Conservation (phyloP, 768 basidiomycete genomes). For the Leccinum pellstonianum region DNA sequence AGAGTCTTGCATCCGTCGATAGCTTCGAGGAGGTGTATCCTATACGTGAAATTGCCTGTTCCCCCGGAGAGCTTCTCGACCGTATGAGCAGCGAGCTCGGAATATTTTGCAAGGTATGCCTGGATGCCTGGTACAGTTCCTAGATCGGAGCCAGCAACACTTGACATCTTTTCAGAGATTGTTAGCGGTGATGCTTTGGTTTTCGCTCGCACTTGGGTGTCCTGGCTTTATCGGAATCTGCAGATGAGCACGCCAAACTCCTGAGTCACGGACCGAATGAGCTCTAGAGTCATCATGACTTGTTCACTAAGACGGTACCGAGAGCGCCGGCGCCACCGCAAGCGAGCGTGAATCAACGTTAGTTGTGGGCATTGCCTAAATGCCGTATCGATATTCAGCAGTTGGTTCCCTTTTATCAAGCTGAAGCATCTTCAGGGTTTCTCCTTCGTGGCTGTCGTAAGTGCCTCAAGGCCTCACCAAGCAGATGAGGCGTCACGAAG, state of each 20-base stretch:
- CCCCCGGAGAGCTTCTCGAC: slow-evolving; percentile 51
- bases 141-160: slow-evolving; percentile 22
- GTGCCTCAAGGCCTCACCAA: no score
- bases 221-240: slow-evolving; percentile 2
- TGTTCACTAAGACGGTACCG: slow-evolving; percentile 5
- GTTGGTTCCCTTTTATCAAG: not conserved
- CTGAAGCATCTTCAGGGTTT: no score
- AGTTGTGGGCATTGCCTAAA: not conserved
- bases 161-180: slow-evolving; percentile 16
- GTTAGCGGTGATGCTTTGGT: not conserved
- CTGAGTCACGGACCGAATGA: slow-evolving; percentile 14
- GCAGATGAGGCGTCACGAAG: not conserved
- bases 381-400: not conserved
- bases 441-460: not conserved
- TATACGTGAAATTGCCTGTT: slow-evolving; percentile 53
- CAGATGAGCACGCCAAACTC: not conserved
- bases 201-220: not conserved
- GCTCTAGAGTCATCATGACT: not conserved
- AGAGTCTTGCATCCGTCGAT: slow-evolving; percentile 45
- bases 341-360: not conserved
- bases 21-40: slow-evolving; percentile 43
- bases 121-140: slow-evolving; percentile 32
- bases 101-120: slow-evolving; percentile 46
- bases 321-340: not conserved
- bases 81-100: slow-evolving; percentile 41